Evolutionary conservation across 2,329 filamentous ascomycete genomes (phyloP).

Genomic region (Parascedosporium putredinis): DNA sequence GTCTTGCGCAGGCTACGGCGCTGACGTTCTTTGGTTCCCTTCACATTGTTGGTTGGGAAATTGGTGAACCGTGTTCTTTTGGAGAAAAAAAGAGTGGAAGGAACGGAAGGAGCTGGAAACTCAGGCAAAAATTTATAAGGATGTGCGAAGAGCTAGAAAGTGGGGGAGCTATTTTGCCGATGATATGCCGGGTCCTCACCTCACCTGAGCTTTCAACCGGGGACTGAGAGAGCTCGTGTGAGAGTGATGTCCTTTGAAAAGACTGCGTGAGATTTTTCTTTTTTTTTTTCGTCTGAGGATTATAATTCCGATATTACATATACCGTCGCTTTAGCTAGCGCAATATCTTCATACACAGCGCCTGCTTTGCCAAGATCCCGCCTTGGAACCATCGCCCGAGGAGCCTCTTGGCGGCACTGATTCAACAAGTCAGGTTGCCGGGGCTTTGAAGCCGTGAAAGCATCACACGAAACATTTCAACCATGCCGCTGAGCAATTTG

Average conservation of each 20-base stretch:
- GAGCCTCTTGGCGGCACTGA: too few species aligned
- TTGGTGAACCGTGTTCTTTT: constrained; percentile 14
- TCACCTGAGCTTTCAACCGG: constrained; percentile 5
- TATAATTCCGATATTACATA: too few species aligned
- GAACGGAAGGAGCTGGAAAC: constrained; percentile 15
- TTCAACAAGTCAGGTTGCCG: too few species aligned
- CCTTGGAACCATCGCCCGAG: too few species aligned
- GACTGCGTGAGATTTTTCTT: background rate
- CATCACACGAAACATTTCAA: constrained; percentile 4
- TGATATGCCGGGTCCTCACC: background rate
- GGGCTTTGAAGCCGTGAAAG: too few species aligned
- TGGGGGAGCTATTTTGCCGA: constrained; percentile 4
- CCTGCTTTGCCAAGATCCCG: too few species aligned
- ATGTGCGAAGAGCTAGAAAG: constrained; percentile 10
- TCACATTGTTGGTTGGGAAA: constrained; percentile 10
- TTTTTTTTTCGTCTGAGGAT: background rate
- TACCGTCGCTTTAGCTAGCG: too few species aligned
- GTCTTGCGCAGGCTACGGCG: constrained; percentile 12
- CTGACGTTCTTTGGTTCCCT: constrained; percentile 8
- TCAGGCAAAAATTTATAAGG: constrained; percentile 7
- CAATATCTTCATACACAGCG: too few species aligned
- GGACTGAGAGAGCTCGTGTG: too few species aligned
- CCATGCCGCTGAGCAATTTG: constrained; percentile 44
- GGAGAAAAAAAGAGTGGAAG: background rate
- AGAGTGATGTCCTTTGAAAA: background rate